phyloP scores from a whole-genome alignment of 768 basidiomycete species.

The Calvatia gigantea region DNA sequence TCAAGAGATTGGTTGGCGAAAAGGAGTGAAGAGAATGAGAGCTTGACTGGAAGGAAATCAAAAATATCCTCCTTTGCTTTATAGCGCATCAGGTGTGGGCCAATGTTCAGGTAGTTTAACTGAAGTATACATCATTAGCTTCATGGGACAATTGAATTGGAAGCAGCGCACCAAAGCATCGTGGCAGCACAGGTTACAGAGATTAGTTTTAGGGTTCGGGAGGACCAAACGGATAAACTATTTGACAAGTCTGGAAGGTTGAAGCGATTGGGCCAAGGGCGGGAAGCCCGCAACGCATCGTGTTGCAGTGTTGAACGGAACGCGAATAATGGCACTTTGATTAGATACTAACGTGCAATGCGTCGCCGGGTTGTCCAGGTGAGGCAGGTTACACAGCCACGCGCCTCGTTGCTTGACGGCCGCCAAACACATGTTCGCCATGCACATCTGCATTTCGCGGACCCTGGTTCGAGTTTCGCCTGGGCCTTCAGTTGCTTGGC shows the following conservation, averaged over 20 bases:
- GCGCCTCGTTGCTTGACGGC: not conserved
- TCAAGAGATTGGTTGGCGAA: too few relatives aligned
- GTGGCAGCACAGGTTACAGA: not conserved
- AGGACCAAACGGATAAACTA: not conserved
- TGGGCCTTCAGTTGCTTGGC: not conserved
- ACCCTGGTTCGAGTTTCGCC: conserved; percentile 1
- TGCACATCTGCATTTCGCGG: not conserved
- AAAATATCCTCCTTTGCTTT: not conserved
- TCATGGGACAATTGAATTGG: not conserved
- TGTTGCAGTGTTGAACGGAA: not conserved
- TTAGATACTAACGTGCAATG: conserved; percentile 5
- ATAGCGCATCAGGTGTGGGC: not conserved
- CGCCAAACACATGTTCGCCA: not conserved
- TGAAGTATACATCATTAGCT: not conserved
- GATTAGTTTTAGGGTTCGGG: not conserved
- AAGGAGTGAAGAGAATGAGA: not conserved
- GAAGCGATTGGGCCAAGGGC: not conserved
- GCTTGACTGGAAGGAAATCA: not conserved
- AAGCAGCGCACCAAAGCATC: conserved; percentile 8
- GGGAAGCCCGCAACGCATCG: not conserved
- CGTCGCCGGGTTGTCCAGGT: not conserved
- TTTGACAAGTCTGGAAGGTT: not conserved
- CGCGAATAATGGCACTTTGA: not conserved
- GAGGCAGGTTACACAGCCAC: not conserved
- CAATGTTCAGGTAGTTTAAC: not conserved